Base-by-base conservation (phyloP, 78 protist genomes). In the Dictyostelium brefeldianum region DNA sequence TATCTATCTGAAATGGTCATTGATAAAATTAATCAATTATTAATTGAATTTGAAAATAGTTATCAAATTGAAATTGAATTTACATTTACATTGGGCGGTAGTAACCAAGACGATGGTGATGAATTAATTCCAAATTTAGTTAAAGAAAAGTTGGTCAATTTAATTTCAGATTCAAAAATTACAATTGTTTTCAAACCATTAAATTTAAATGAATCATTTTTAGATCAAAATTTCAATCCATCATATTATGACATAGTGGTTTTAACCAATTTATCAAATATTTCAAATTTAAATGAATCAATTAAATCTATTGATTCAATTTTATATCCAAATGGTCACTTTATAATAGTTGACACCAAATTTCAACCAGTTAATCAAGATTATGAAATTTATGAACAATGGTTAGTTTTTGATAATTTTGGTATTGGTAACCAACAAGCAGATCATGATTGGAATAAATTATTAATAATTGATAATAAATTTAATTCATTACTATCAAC, bases 261-360 rank as follows among this genome's bases (percentile, higher is more conserved):
- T 74, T 70, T 57, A 22, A 65, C 69, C 51, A 59, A 25, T 7
- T 67, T 82, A 5, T 59, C 48, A 51, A 79, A 27, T 15, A 36
- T 69, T 27, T 5, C 48, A 27, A 22, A 69, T 70, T 27, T 82
- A 8, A 47, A 48, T 18, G 12, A 48, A 27, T 46, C 80, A 20
- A 11, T 70, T 8, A 7, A 69, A 20, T 31, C 14, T 0, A 53
- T 82, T 5, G 8, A 69, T 29, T 70, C 50, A 46, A 36, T 69
- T 15, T 29, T 67, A 5, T 36, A 47, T n/a, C 90, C 90, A 15
- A 82, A 69, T 70, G 90, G 90, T 12, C 53, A 74, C 41, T 53
- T 82, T 11, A 4, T 82, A 9, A 65, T 82, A 9, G n/a, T 70
- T 14, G 90, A 82, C 7, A 56, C 79, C 14, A 17, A 31, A 27